Evolutionary conservation across 2,329 filamentous ascomycete genomes (phyloP), one percentile per base, ranked within the genome.

Genomic region (Stemphylium beticola): DNA sequence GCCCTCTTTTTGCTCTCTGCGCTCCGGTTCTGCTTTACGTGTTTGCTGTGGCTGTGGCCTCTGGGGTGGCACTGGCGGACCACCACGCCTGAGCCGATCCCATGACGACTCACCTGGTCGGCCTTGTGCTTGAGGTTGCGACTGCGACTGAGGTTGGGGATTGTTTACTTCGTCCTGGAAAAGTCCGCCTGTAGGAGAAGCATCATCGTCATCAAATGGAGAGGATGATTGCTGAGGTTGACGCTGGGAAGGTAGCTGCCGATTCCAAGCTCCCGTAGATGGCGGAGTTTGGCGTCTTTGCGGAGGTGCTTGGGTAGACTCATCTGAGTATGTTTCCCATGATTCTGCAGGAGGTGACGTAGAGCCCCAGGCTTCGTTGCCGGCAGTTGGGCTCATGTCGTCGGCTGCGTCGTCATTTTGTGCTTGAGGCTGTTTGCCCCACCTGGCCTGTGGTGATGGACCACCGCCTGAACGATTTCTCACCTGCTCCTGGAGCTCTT

Each of bases 361-460:
- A n/a, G 59, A 38, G 15, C 61, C 57, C 62, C 73, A 73, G 5
- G 68, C 22, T 45, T 74, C 74, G 34, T 76, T 76, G 2, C 76
- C 76, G 9, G 76, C 68, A 2, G 76, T 78, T 2, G 78, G 78
- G 22, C 73, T 77, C 69, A 76, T 76, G 44, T 79, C 77, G 49
- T 80, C 78, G 15, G 24, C 49, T 26, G 39, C 14, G 49, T 79
- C 75, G 18, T 64, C 69, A 4, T 32, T 48, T 18, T 46, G 48
- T 20, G 37, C 50, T 5, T 36, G 55, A 39, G 51, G 50, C 42
- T 60, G 64, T 53, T 53, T 67, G 31, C 60, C 60, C 61, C 57
- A 66, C 26, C 56, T 76, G 65, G 34, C 74, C 71, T 41, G 76
- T 57, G 31, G 76, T 74, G 32, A 78, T 72, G 49, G 73, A 73